These are phyloP conservation scores for Penicillium decumbens DNA, from an alignment of 2,329 filamentous ascomycete species.

Conservation along the genomic window DNA sequence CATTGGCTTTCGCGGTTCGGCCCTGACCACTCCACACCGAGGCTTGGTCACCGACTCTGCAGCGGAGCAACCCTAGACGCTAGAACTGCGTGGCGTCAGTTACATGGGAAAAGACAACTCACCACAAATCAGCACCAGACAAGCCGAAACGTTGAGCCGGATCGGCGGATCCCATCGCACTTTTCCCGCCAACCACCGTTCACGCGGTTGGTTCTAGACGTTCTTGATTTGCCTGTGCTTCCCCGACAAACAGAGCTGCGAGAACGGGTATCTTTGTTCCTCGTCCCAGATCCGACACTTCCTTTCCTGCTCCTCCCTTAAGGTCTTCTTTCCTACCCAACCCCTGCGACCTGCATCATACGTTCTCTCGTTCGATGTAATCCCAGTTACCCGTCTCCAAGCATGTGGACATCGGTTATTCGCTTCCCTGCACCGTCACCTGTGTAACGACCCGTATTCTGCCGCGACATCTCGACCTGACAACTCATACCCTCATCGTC, in stretches of 20 bases:
- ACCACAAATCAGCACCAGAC: background rate
- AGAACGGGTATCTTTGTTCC: slow-evolving; percentile 5
- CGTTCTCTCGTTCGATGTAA: slow-evolving; percentile 10
- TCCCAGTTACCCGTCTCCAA: slow-evolving; percentile 14
- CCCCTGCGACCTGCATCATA: slow-evolving; percentile 4
- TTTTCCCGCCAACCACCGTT: slow-evolving; percentile 22
- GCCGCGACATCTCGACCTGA: slow-evolving; percentile 25
- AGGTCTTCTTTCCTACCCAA: background rate
- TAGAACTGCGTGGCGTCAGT: slow-evolving; percentile 4
- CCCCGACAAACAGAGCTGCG: slow-evolving; percentile 20
- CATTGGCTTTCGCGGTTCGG: slow-evolving; percentile 23
- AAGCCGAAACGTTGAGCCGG: slow-evolving; percentile 25
- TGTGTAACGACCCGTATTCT: slow-evolving; percentile 34
- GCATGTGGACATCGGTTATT: slow-evolving; percentile 38
- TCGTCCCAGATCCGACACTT: background rate
- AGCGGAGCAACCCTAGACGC: slow-evolving; percentile 14
- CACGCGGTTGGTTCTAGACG: slow-evolving; percentile 23
- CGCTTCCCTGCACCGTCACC: slow-evolving; percentile 25
- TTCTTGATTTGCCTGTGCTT: slow-evolving; percentile 16
- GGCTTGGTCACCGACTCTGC: slow-evolving; percentile 27
- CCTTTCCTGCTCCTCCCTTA: background rate
- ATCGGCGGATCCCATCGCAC: slow-evolving; percentile 21
- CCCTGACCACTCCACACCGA: slow-evolving; percentile 22
- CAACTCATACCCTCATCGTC: slow-evolving; percentile 17
- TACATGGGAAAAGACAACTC: slow-evolving; percentile 15